phyloP scores from a whole-genome alignment of 2,329 filamentous ascomycete species.

The Neofusicoccum parvum region DNA sequence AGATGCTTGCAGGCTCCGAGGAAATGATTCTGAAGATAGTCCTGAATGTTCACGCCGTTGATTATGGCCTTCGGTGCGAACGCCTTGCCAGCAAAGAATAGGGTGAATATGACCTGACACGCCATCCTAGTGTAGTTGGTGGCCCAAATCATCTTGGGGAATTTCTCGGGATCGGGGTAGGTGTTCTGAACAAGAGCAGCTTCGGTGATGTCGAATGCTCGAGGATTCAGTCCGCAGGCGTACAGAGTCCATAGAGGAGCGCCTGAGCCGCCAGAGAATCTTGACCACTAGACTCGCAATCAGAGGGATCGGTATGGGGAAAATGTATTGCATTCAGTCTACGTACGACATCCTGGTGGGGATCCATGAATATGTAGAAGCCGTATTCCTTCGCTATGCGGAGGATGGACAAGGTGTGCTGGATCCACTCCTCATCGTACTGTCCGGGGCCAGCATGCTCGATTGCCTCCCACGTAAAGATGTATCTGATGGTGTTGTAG shows the following conservation, averaged over 20 bases:
- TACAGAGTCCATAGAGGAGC: conserved; percentile 98
- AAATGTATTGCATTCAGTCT: background rate
- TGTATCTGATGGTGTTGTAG: conserved; percentile 94
- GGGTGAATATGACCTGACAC: conserved; percentile 86
- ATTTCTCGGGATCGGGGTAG: conserved; percentile 79
- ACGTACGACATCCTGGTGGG: conserved; percentile 92
- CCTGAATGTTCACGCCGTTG: conserved; percentile 92
- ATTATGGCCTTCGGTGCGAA: conserved; percentile 97
- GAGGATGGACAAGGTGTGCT: conserved; percentile 84
- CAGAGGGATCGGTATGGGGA: conserved; percentile 23
- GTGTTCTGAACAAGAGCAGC: conserved; percentile 95
- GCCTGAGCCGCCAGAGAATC: conserved; percentile 90
- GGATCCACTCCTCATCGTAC: conserved; percentile 93
- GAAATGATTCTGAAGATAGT: conserved; percentile 89
- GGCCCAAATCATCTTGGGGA: conserved; percentile 99
- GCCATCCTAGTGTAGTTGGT: conserved; percentile 92
- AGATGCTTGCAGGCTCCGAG: conserved; percentile 78
- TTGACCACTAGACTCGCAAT: conserved; percentile 70
- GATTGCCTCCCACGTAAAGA: conserved; percentile 99
- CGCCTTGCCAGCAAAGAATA: conserved; percentile 88
- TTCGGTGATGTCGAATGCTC: conserved; percentile 81
- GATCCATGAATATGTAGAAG: conserved; percentile 98
- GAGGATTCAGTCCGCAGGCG: conserved; percentile 86
- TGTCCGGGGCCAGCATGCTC: conserved; percentile 86
- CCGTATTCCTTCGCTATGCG: conserved; percentile 84